Evolutionary conservation across 345 rosid genomes (phyloP).

Genomic region (Streptanthus diversifolius): DNA sequence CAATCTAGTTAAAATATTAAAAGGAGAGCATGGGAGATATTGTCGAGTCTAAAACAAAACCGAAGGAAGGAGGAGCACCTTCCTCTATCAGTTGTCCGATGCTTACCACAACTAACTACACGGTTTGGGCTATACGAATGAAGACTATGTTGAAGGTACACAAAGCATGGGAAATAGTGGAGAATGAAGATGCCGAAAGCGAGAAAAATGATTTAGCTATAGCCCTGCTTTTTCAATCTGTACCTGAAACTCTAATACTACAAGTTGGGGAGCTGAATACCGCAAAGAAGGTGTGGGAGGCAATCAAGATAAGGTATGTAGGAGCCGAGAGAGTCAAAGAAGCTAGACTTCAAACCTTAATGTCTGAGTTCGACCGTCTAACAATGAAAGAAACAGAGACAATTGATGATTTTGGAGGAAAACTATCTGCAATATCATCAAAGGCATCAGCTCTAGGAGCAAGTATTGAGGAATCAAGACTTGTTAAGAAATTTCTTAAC

Average conservation of each 20-base stretch:
- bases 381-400: not conserved
- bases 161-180: not conserved
- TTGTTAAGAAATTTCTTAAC: not conserved
- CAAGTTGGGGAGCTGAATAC: not conserved
- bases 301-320: not conserved
- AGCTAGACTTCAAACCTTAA: not conserved
- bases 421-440: too few relatives aligned
- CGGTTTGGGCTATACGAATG: not conserved
- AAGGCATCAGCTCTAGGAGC: too few relatives aligned
- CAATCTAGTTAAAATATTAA: too few relatives aligned
- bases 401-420: not conserved
- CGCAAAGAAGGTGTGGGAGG: not conserved
- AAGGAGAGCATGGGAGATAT: too few relatives aligned
- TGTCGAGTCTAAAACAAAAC: rapidly evolving
- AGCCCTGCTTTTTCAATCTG: not conserved
- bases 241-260: not conserved
- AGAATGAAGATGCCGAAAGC: not conserved
- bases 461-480: too few relatives aligned
- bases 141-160: not conserved
- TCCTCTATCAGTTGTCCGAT: not conserved
- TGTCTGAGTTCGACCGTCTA: not conserved
- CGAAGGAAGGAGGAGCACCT: too few relatives aligned
- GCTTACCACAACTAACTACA: not conserved
- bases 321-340: not conserved
- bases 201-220: not conserved